Evolutionary conservation across 1,284 basidiomycete genomes (phyloP), one percentile per base, ranked within the genome.

Genomic region (Pseudozyma flocculosa): DNA sequence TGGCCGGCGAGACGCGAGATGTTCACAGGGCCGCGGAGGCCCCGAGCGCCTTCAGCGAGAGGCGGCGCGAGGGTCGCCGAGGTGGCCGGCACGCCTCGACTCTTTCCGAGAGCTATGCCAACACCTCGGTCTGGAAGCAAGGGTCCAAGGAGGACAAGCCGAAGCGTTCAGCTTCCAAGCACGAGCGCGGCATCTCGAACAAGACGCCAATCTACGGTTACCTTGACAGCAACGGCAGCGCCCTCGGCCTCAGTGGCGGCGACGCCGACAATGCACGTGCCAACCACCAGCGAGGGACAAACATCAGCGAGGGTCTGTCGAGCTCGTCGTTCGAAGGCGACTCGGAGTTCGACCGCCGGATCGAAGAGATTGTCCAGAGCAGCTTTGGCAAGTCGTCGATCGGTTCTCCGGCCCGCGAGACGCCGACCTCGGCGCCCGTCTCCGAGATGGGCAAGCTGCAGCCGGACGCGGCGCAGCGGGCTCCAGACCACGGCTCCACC

Each of bases 181-280:
- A 68, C 34, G 48, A 53, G 39, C 53, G 66, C 3, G 70, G 70
- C 38, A 73, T 73, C n/a, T 73, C 71, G 18, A 73, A 73, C 57
- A 69, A 72, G 54, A 73, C 71, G n/a, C 71, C 70, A 19, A 57
- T 68, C 36, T 73, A 69, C 10, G 67, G 67, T 7, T 73, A 73
- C 37, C 43, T 73, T 8, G 54, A 47, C 43, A 23, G 50, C 4
- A 54, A 38, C n/a, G 48, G 43, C 9, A 34, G 32, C 32, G 32
- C 32, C 2, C 47, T 53, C 10, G 59, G 59, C 3, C 41, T 56
- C 4, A 50, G 54, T 4, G 43, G 50, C 19, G 47, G 40, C 14
- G 50, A 53, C 26, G 41, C 38, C 19, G 32, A 13, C 15, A 17
- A 34, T 13, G 32, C 7, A 14, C 10, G 15, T 17, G 26, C 26